Evolutionary conservation across 768 basidiomycete genomes (phyloP).

Genomic region (Polyporus arcularius): DNA sequence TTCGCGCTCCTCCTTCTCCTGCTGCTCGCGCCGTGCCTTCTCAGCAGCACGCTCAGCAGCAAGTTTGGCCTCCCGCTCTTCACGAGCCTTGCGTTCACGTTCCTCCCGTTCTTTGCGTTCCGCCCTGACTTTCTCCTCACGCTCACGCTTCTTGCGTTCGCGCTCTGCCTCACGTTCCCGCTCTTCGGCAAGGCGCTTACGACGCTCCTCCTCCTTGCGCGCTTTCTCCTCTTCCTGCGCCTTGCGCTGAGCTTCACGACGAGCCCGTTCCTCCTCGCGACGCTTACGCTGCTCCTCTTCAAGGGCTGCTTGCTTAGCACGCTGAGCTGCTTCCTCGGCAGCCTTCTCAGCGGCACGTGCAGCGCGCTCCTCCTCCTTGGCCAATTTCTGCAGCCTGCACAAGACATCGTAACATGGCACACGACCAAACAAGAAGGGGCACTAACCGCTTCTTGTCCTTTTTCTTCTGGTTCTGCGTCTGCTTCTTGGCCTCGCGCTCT

Average conservation of each 20-base stretch:
- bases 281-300: conserved; percentile 83
- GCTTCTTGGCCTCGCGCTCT: conserved; percentile 90
- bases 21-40: conserved; percentile 43
- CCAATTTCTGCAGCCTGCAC: conserved; percentile 82
- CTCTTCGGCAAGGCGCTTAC: conserved; percentile 76
- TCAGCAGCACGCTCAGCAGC: conserved; percentile 49
- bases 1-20: conserved; percentile 68
- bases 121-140: conserved; percentile 59
- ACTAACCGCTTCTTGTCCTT: conserved; percentile 95
- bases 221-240: conserved; percentile 81
- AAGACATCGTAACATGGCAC: conserved; percentile 9
- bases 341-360: conserved; percentile 82
- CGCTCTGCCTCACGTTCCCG: conserved; percentile 78
- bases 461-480: conserved; percentile 96
- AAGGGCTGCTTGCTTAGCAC: conserved; percentile 63
- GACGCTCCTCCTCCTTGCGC: conserved; percentile 81
- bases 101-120: conserved; percentile 60
- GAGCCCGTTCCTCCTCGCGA: conserved; percentile 83
- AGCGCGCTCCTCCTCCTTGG: conserved; percentile 90
- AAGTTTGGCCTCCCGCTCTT: conserved; percentile 63
- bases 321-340: conserved; percentile 73
- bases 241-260: conserved; percentile 75
- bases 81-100: conserved; percentile 60
- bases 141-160: conserved; percentile 72
- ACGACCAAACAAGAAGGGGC: conserved; percentile 6